A percentile compares a stretch with the other conserved stretches of the same genome.
Conservation (phyloP, 306 rosid species). For the Vigna nakashimae region DNA sequence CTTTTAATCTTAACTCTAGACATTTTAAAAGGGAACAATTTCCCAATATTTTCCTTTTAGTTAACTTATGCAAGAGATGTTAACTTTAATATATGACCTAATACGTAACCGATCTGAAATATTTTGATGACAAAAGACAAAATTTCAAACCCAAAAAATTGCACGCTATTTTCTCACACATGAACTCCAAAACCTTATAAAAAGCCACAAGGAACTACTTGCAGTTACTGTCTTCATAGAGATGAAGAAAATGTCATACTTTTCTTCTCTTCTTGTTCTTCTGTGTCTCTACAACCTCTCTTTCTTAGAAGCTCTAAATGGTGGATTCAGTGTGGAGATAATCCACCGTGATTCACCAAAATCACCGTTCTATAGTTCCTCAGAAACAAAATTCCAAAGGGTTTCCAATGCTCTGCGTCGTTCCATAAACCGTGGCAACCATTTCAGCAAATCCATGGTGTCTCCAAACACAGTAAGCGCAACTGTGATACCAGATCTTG, state of each 20-base stretch:
- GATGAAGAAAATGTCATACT: not conserved
- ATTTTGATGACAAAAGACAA: too few species aligned
- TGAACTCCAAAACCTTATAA: not conserved
- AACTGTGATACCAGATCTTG: not conserved
- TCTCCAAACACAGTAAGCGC: not conserved
- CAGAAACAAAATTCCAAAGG: not conserved
- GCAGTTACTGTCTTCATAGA: too few species aligned
- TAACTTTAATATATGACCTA: too few species aligned
- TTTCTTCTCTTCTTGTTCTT: not conserved
- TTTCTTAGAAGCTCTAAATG: not conserved
- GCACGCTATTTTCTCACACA: too few species aligned
- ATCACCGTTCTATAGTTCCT: not conserved
- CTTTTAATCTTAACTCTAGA: too few species aligned
- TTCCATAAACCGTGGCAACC: constrained; percentile 41
- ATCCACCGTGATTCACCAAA: not conserved
- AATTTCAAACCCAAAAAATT: too few species aligned
- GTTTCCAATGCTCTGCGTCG: constrained; percentile 30
- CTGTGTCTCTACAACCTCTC: not conserved
- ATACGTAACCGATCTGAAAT: too few species aligned
- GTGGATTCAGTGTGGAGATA: not conserved
- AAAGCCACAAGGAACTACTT: too few species aligned
- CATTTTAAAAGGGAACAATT: too few species aligned
- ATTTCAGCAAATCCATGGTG: not conserved
- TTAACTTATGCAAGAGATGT: too few species aligned
- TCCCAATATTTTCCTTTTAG: too few species aligned